Evolutionary conservation across 306 rosid species (phyloP).

Genomic region (Neltuma alba): DNA sequence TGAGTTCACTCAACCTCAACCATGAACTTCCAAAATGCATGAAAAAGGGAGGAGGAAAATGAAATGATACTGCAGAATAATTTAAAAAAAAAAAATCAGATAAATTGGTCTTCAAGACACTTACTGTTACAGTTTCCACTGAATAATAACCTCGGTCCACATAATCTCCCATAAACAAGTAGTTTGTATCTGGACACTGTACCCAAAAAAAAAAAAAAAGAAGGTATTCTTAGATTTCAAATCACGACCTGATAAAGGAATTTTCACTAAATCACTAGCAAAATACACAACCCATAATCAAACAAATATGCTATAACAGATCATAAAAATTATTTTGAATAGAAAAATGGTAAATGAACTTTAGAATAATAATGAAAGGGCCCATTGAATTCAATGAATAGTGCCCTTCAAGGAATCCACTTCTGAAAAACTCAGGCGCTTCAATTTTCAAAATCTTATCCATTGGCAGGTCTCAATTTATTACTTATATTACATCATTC

Average conservation of each 20-base stretch:
- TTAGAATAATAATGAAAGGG: conserved; percentile 28
- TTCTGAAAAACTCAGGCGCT: conserved; percentile 42
- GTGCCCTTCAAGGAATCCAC: conserved; percentile 44
- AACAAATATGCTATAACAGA: conserved; percentile 1
- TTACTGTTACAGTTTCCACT: conserved; percentile 97
- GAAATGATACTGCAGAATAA: not conserved
- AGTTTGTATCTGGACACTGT: conserved; percentile 99
- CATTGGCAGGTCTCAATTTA: conserved; percentile 48
- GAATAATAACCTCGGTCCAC: conserved; percentile 99
- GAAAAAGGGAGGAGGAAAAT: not conserved
- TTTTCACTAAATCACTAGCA: conserved; percentile 5
- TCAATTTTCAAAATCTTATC: conserved; percentile 43
- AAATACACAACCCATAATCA: conserved; percentile 24
- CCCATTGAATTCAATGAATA: conserved; percentile 32
- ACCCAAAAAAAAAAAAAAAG: too few relatives aligned
- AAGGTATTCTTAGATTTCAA: conserved; percentile 25
- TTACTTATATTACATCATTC: conserved; percentile 42
- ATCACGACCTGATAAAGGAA: not conserved
- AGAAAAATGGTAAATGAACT: conserved; percentile 5
- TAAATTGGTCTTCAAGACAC: conserved; percentile 33
- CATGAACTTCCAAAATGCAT: conserved; percentile 26
- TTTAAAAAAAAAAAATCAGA: conserved; percentile 19
- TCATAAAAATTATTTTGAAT: conserved; percentile 22
- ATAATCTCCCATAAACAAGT: conserved; percentile 99
- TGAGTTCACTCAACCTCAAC: conserved; percentile 14